These are phyloP conservation scores for Nigrospora sphaerica DNA, from an alignment of 2,329 filamentous ascomycete species.

Conservation along the genomic window DNA sequence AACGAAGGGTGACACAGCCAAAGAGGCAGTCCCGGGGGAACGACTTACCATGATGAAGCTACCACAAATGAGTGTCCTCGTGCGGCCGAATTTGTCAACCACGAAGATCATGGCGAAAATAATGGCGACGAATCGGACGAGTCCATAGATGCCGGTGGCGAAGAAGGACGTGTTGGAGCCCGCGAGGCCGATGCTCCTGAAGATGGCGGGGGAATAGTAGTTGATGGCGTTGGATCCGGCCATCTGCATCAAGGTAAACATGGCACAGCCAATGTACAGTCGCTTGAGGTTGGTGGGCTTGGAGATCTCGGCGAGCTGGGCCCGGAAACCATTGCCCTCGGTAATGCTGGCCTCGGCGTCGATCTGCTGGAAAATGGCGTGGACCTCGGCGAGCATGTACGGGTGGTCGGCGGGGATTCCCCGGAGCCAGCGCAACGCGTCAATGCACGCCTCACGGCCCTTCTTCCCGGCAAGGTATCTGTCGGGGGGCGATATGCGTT, in stretches of 20 bases:
- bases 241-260: neutral
- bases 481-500: too few relatives aligned
- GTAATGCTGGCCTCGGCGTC: neutral
- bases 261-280: neutral
- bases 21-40: too few relatives aligned
- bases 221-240: conserved; percentile 54
- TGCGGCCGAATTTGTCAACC: conserved; percentile 14
- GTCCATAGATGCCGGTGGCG: conserved; percentile 70
- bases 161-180: conserved; percentile 37
- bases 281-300: neutral
- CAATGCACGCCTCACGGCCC: neutral
- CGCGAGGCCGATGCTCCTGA: conserved; percentile 43
- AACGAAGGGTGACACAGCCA: too few relatives aligned
- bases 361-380: neutral
- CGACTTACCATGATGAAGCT: neutral
- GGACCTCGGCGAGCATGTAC: neutral
- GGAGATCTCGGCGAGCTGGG: too few relatives aligned
- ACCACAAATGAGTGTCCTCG: conserved; percentile 11
- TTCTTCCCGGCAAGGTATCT: conserved; percentile 18
- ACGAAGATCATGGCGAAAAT: conserved; percentile 40
- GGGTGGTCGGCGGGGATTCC: neutral
- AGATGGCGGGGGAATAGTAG: conserved; percentile 66
- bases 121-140: conserved; percentile 65
- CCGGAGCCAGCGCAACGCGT: neutral
- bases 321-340: too few relatives aligned